These are phyloP conservation scores for Rhinocladiella mackenziei DNA, from an alignment of 2,329 filamentous ascomycete species.

Conservation along the genomic window DNA sequence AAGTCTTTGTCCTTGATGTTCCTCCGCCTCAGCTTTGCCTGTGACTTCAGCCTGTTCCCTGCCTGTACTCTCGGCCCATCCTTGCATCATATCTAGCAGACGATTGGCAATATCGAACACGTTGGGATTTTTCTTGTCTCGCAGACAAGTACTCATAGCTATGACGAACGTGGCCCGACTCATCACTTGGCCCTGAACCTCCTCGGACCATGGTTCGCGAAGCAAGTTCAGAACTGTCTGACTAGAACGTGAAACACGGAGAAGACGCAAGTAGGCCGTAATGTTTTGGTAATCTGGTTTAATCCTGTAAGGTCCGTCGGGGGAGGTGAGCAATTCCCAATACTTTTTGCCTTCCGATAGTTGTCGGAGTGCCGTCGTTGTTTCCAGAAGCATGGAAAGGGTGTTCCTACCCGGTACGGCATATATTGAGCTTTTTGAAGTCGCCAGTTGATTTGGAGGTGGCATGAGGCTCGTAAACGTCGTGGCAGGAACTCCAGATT, in stretches of 20 bases:
- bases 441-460: background rate
- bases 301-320: constrained; percentile 49
- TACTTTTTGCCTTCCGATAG: constrained; percentile 66
- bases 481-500: too few relatives aligned
- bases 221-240: constrained; percentile 59
- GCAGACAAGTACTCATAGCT: constrained; percentile 68
- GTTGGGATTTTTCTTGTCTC: constrained; percentile 72
- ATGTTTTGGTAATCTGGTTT: constrained; percentile 69
- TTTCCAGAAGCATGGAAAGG: constrained; percentile 65
- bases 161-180: constrained; percentile 59
- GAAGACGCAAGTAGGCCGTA: constrained; percentile 62
- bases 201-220: constrained; percentile 42
- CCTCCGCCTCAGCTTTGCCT: too few relatives aligned
- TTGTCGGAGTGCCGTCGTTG: constrained; percentile 58
- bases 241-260: constrained; percentile 65
- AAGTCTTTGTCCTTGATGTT: constrained; percentile 17
- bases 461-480: background rate
- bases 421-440: constrained; percentile 31
- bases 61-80: constrained; percentile 14
- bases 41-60: background rate
- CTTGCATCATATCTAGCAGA: constrained; percentile 62
- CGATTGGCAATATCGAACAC: constrained; percentile 61
- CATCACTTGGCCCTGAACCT: constrained; percentile 43
- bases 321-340: constrained; percentile 67
- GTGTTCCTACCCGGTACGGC: constrained; percentile 51